Base-by-base conservation (phyloP, 192 early-diverging fungal genomes). In the Rhizophagus prolifer region DNA sequence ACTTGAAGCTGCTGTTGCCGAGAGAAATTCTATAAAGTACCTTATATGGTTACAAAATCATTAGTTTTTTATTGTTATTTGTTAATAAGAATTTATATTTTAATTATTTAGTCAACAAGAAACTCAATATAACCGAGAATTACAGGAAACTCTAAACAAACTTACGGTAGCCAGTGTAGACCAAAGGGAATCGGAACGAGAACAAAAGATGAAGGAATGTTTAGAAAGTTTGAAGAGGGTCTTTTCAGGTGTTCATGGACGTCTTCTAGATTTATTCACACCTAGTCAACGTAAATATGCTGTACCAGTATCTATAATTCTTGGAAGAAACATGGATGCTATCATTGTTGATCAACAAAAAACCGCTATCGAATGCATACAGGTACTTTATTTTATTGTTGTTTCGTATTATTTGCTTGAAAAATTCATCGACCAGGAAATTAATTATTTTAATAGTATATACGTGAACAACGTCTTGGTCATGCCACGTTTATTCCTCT, bases 341-440 rank as follows among this genome's bases (percentile, higher is more conserved):
- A 93, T 99, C 75, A 92, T 98, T 4, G 97, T 98, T 3, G 97
- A 98, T 75, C 89, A 87, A 58, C 90, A 98, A 82, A 88, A 91
- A 80, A 97, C 92, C 0, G 98, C 95, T 7, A 92, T 97, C 60
- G 96, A 98, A 73, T 99, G 98, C 79, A 98, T 99, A 76, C 88
- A 92, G 77, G 89, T 93, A 63, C n/a, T 62, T 62, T 28, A 47
- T 13, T 62, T 62, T 28, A 47, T 13, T n/a, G 31, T 58, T n/a
- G 10, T 30, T 80, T 81, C 19, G 25, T 76, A 13, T 16, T 31
- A 21, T 10, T 50, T 38, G 4, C 10, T 16, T 44, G 10, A 26
- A n/a, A 50, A 19, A 47, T 23, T 69, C 13, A 72, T 64, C 19
- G 80, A 25, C 16, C 30, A n/a, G 0, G 38, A 36, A 36, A 44